Evolutionary conservation across 2,329 filamentous ascomycete species (phyloP), one percentile per base, ranked within the genome.

Genomic region (Beauveria asiatica): DNA sequence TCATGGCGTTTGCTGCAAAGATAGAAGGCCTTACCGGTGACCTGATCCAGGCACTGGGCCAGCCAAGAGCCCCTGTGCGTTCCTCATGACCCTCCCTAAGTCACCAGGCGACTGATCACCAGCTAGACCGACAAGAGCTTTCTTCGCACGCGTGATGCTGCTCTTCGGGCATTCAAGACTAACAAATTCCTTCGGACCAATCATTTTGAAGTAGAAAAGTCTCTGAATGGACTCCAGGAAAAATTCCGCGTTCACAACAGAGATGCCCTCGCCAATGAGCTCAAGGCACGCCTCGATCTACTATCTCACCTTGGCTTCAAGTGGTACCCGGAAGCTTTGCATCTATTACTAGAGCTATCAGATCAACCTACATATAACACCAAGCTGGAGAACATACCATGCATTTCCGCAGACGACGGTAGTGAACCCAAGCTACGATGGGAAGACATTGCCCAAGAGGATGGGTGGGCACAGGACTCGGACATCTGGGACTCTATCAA

Each of bases 191-290:
- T 82, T 39, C 82, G 87, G 42, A 90, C 87, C 1, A 90, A 93
- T 67, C 88, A 90, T 65, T 92, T 92, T 68, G 85, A 89, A 49
- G 83, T 92, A 21, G 76, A 81, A 44, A 80, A 80, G 42, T 80
- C 80, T 41, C 77, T 93, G 2, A 78, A 84, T 53, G 89, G 89
- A 1, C 78, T 97, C 3, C 87, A 92, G 65, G 94, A 97, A 75
- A 92, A 93, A 66, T 94, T 97, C 67, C 83, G 85, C 37, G 81
- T 97, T 58, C 80, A 90, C 52, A 87, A 89, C 68, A 85, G 89
- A 63, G 92, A 97, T 67, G 84, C 84, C 44, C 76, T 97, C 27
- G 90, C 91, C 13, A 86, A 92, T 60, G 85, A 87, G 61, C 74
- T 97, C 45, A 75, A 79, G 7, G 69, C 76, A 56, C 63, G 88